phyloP scores from a whole-genome alignment of 2,329 filamentous ascomycete genomes.

The Parastagonospora nodorum region DNA sequence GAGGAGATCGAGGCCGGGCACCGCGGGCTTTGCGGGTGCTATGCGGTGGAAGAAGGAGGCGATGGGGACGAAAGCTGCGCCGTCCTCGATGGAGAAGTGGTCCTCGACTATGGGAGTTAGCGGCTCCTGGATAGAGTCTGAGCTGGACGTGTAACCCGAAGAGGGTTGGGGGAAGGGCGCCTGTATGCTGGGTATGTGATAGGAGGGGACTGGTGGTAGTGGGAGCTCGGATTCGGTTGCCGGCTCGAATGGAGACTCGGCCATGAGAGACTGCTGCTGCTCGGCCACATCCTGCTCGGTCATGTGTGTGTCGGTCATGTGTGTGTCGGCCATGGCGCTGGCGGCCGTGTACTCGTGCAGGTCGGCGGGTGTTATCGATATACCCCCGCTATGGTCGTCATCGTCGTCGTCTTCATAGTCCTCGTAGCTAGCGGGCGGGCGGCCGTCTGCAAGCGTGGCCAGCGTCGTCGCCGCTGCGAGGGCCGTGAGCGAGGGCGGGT shows the following conservation, averaged over 20 bases:
- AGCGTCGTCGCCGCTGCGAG: conserved; percentile 34
- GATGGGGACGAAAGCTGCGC: conserved; percentile 33
- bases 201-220: conserved; percentile 8
- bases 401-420: conserved; percentile 20
- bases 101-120: conserved; percentile 24
- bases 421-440: conserved; percentile 32
- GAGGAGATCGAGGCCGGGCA: conserved; percentile 28
- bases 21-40: conserved; percentile 15
- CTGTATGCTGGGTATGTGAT: conserved; percentile 19
- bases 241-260: conserved; percentile 17
- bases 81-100: conserved; percentile 36
- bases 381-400: conserved; percentile 31
- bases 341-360: conserved; percentile 13
- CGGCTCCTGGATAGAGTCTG: conserved; percentile 26
- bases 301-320: conserved; percentile 3
- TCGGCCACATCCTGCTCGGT: conserved; percentile 5
- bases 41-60: conserved; percentile 35
- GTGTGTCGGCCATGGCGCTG: conserved; percentile 5
- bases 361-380: conserved; percentile 25
- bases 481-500: conserved; percentile 23
- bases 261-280: conserved; percentile 21
- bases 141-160: conserved; percentile 18
- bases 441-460: conserved; percentile 35
- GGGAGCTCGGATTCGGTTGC: conserved; percentile 5
- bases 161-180: conserved; percentile 13